phyloP scores from a whole-genome alignment of 2,329 filamentous ascomycete species.

The Botryosphaeria dothidea region DNA sequence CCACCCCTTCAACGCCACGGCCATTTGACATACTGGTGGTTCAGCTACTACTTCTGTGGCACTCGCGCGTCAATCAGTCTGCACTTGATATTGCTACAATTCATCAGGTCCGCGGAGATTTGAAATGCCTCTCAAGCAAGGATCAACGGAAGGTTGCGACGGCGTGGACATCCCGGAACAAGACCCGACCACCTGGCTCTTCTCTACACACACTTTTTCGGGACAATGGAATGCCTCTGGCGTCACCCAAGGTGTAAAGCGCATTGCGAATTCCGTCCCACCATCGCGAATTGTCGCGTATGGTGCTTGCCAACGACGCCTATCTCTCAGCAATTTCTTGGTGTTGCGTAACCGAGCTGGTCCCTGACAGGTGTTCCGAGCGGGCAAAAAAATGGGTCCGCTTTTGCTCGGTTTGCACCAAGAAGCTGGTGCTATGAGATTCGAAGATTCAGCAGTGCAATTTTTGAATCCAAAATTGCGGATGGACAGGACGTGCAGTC shows the following conservation, averaged over 20 bases:
- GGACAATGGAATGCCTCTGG: not conserved
- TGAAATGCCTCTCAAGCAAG: not conserved
- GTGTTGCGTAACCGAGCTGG: not conserved
- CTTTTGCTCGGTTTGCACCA: not conserved
- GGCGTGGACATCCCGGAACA: not conserved
- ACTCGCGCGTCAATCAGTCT: no score
- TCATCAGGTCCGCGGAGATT: not conserved
- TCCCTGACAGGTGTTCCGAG: not conserved
- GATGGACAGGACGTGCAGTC: not conserved
- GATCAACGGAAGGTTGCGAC: not conserved
- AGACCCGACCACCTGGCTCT: not conserved
- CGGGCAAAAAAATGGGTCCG: not conserved
- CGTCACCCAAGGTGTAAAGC: not conserved
- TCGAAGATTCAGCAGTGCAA: no score
- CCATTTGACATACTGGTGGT: not conserved
- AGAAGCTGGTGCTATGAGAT: not conserved
- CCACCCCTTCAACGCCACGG: not conserved
- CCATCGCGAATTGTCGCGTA: not conserved
- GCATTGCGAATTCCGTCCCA: not conserved
- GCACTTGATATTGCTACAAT: not conserved
- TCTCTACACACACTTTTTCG: not conserved
- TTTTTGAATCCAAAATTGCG: not conserved
- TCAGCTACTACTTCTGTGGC: not conserved
- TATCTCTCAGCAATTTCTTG: conserved; percentile 11
- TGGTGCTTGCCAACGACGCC: not conserved